Base-by-base conservation (phyloP, 441 rosid genomes). In the Gossypium gossypioides region DNA sequence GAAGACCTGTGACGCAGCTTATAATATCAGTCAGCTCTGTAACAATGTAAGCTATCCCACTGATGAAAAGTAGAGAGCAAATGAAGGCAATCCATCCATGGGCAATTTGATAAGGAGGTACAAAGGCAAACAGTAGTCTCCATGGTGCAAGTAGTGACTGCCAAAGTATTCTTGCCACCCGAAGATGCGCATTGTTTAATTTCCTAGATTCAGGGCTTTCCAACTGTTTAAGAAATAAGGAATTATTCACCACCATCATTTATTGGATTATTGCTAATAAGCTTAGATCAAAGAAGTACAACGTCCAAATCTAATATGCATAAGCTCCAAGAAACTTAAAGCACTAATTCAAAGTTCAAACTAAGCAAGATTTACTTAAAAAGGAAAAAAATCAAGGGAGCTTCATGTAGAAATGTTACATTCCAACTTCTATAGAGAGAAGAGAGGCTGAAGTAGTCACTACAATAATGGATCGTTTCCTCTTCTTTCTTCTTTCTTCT, bases 31-130 rank as follows among this genome's bases (percentile, higher is more conserved):
- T 87, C 67, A 91, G 73, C 80, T 80, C 68, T 59, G 96, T 91
- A 46, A 91, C 87, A 29, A 89, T 72, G 66, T 87, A 91, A 64
- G 97, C 93, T 42, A 91, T 87, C 60, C 92, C 91, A 51, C 91
- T 85, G 84, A 91, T 91, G 82, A 91, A 94, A 74, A 82, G 37
- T 22, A 94, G 88, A 64, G 96, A 91, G 85, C 88, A 88, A 72
- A 89, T 80, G 78, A 93, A 91, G 71, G 97, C 91, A 58, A 90
- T 60, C 98, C 97, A 94, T 70, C 97, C 98, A 69, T 91, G 91
- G 77, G 91, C 92, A 73, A 94, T 85, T 62, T 84, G 90, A 85
- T 78, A 85, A 40, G 98, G 97, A 72, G 98, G 96, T 76, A 94
- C 91, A 76, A 90, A 83, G 56, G 97, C 96, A 79, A 94, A 94